These are phyloP conservation scores for Fusarium scirpi DNA, from an alignment of 2,329 filamentous ascomycete species.

Conservation along the genomic window DNA sequence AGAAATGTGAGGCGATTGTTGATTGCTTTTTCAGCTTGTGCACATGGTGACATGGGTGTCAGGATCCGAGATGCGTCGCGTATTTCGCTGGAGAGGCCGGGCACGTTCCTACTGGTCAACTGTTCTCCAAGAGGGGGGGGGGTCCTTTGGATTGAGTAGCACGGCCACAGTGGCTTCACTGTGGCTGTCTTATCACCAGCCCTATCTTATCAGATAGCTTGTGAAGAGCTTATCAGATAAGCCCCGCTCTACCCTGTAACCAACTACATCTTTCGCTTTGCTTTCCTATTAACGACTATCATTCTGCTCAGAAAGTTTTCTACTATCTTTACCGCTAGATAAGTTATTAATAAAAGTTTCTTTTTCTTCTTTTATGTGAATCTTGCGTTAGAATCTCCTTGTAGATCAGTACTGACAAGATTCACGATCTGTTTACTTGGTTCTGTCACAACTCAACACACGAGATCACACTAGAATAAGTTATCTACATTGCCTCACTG, in stretches of 20 bases:
- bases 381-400: accelerated
- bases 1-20: neutral
- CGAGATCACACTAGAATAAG: accelerated
- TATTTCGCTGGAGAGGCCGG: neutral
- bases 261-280: no score
- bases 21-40: neutral
- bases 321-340: no score
- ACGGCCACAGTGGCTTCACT: neutral
- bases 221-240: no score
- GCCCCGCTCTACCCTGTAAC: accelerated
- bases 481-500: no score
- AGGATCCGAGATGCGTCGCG: neutral
- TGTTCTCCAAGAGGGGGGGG: accelerated
- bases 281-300: accelerated
- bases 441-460: accelerated
- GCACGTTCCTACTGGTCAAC: accelerated
- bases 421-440: no score
- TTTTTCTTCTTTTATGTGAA: no score
- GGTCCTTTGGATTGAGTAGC: no score
- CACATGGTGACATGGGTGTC: neutral
- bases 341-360: no score
- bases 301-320: accelerated
- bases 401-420: no score
- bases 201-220: neutral
- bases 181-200: neutral